Percentiles rank a stretch among this genome's conserved stretches.
Conservation (phyloP, 495 filamentous ascomycete genomes). For the Penicillium samsonianum region DNA sequence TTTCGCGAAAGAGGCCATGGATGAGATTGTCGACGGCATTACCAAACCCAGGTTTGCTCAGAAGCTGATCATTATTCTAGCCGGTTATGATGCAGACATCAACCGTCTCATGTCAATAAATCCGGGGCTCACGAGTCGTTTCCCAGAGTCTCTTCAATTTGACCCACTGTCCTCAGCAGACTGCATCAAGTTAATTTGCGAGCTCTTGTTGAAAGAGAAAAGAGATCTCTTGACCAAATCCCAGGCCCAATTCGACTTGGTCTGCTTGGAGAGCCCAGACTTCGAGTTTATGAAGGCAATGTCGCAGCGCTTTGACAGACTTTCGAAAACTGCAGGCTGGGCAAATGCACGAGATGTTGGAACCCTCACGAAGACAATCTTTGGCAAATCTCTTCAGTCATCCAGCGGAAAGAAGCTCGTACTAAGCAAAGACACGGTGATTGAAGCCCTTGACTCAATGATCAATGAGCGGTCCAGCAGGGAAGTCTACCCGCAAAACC, state of each 20-base stretch:
- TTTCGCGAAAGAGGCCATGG: constrained; percentile 71
- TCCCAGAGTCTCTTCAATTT: constrained; percentile 53
- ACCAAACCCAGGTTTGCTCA: constrained; percentile 62
- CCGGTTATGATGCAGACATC: constrained; percentile 70
- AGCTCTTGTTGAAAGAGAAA: constrained; percentile 25
- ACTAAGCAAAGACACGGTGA: constrained; percentile 36
- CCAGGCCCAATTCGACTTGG: constrained; percentile 35
- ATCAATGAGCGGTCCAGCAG: constrained; percentile 38
- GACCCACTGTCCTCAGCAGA: constrained; percentile 36
- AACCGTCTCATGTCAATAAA: constrained; percentile 63
- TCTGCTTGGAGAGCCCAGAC: constrained; percentile 32
- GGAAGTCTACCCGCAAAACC: not conserved
- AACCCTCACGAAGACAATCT: constrained; percentile 55
- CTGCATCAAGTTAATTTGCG: constrained; percentile 43
- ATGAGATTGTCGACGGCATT: constrained; percentile 70
- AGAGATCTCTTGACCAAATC: constrained; percentile 20
- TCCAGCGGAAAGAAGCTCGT: constrained; percentile 21
- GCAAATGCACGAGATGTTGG: constrained; percentile 69
- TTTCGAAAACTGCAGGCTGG: constrained; percentile 57
- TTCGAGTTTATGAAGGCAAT: constrained; percentile 24
- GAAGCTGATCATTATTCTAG: constrained; percentile 73
- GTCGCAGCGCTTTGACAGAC: constrained; percentile 37
- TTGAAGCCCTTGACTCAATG: constrained; percentile 44
- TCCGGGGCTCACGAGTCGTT: constrained; percentile 53
- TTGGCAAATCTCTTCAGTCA: constrained; percentile 40